Percentiles rank a stretch among this genome's conserved stretches.
These are phyloP conservation scores for Boletus bicolor DNA, from an alignment of 768 basidiomycete species.

Conservation along the genomic window DNA sequence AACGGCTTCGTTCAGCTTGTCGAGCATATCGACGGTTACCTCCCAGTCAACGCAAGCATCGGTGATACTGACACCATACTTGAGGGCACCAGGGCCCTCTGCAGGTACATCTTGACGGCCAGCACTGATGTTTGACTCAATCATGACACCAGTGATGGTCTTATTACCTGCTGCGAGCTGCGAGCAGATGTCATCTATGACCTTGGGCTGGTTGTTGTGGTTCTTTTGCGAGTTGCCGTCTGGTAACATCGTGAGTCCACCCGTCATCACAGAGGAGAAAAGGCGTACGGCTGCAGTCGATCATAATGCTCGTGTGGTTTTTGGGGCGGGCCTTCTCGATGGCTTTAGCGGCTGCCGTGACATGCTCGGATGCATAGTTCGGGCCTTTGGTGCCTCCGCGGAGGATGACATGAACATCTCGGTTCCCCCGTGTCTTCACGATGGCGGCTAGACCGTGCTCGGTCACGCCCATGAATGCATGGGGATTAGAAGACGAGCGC, in stretches of 20 bases:
- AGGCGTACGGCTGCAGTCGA: constrained; percentile 77
- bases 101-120: constrained; percentile 88
- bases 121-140: constrained; percentile 91
- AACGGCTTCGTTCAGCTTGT: constrained; percentile 55
- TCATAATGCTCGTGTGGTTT: constrained; percentile 70
- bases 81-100: constrained; percentile 62
- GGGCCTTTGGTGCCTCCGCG: constrained; percentile 91
- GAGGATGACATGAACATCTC: constrained; percentile 93
- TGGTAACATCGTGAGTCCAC: constrained; percentile 21
- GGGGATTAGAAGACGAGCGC: constrained; percentile 86
- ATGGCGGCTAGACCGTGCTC: constrained; percentile 90
- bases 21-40: constrained; percentile 71
- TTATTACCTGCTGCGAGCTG: constrained; percentile 70
- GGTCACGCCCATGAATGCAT: constrained; percentile 94
- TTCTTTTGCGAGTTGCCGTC: constrained; percentile 97
- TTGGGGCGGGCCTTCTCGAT: constrained; percentile 62
- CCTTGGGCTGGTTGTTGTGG: constrained; percentile 87
- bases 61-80: constrained; percentile 83
- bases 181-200: constrained; percentile 62
- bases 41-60: constrained; percentile 92
- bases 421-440: constrained; percentile 82
- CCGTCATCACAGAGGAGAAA: background rate
- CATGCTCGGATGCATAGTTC: constrained; percentile 77
- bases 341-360: constrained; percentile 55
- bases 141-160: constrained; percentile 92